Evolutionary conservation across 2,329 filamentous ascomycete species (phyloP).

Genomic region (Phialocephala subalpina): DNA sequence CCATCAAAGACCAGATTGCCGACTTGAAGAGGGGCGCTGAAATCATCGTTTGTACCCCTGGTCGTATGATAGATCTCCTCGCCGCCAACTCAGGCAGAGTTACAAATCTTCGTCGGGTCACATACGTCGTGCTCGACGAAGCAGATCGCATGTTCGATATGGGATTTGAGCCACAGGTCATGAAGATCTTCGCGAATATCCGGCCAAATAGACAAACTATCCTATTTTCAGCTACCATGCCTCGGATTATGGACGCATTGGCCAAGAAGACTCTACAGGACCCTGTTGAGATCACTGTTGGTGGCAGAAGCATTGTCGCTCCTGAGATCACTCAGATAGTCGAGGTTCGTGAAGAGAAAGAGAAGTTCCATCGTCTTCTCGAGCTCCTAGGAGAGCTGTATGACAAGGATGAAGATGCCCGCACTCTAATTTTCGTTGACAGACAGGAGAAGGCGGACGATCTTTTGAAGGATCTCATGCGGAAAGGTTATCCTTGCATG

Average conservation of each 20-base stretch:
- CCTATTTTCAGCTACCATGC: constrained; percentile 96
- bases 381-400: constrained; percentile 90
- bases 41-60: constrained; percentile 93
- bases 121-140: constrained; percentile 95
- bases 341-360: constrained; percentile 82
- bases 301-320: constrained; percentile 85
- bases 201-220: constrained; percentile 93
- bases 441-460: constrained; percentile 90
- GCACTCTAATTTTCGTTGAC: constrained; percentile 90
- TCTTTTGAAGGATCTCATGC: constrained; percentile 78
- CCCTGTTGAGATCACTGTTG: constrained; percentile 91
- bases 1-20: constrained; percentile 97
- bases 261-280: constrained; percentile 88
- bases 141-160: constrained; percentile 99
- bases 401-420: constrained; percentile 85
- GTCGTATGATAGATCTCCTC: constrained; percentile 93
- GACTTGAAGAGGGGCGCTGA: constrained; percentile 95
- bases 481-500: constrained; percentile 89
- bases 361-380: constrained; percentile 85
- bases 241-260: constrained; percentile 87
- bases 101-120: constrained; percentile 87
- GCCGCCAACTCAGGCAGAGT: constrained; percentile 94
- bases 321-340: constrained; percentile 95
- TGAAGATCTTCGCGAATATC: constrained; percentile 93
- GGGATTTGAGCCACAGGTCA: constrained; percentile 98